Conservation (phyloP, 2,329 filamentous ascomycete species). For the Colletotrichum sp. region DNA sequence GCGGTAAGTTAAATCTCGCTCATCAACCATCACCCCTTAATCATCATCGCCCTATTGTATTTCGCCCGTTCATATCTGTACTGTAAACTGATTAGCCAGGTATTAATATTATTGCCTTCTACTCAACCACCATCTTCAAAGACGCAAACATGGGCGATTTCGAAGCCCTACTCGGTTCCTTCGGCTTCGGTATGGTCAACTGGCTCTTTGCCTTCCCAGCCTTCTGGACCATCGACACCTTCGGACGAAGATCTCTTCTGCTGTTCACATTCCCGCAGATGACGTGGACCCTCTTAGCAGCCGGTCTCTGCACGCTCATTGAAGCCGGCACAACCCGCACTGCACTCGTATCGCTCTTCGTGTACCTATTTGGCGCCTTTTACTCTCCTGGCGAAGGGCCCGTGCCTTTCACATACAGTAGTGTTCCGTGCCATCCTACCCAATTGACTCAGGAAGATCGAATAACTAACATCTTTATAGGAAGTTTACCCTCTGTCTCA, state of each 20-base stretch:
- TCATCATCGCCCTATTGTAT: background rate
- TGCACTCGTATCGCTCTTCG: slow-evolving; percentile 53
- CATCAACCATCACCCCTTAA: background rate
- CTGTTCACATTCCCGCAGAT: slow-evolving; percentile 65
- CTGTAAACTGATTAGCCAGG: slow-evolving; percentile 26
- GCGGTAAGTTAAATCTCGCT: slow-evolving; percentile 36
- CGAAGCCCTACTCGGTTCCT: slow-evolving; percentile 55
- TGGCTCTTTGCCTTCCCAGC: slow-evolving; percentile 64
- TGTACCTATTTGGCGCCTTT: slow-evolving; percentile 31
- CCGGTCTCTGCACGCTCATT: slow-evolving; percentile 60
- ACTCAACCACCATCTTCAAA: slow-evolving; percentile 68
- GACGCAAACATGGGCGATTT: slow-evolving; percentile 61
- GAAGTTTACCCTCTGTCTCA: slow-evolving; percentile 75
- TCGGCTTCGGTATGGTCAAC: slow-evolving; percentile 60
- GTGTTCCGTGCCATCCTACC: slow-evolving; percentile 28
- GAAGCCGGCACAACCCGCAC: slow-evolving; percentile 30
- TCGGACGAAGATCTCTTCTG: slow-evolving; percentile 58
- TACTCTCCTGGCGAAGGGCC: slow-evolving; percentile 58
- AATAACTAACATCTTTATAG: background rate
- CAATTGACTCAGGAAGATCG: background rate
- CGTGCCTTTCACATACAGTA: slow-evolving; percentile 71
- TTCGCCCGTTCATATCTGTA: background rate
- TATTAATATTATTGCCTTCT: slow-evolving; percentile 79
- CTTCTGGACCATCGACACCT: slow-evolving; percentile 55
- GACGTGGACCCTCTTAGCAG: slow-evolving; percentile 63